Conservation (phyloP, 2,329 filamentous ascomycete genomes). For the Fusarium pilosicola region DNA sequence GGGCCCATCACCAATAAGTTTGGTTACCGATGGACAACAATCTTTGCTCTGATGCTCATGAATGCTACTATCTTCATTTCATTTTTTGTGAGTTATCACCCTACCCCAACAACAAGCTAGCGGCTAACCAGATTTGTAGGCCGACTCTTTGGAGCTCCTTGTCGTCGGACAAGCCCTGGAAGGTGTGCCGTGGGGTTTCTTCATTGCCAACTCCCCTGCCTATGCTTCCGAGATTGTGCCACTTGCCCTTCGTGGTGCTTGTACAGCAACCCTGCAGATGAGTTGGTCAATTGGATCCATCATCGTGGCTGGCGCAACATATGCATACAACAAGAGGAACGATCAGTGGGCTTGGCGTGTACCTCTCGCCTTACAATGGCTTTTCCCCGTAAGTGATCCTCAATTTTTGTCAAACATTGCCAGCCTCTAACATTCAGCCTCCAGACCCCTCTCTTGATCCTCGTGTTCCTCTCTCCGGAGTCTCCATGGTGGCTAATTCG, state of each 20-base stretch:
- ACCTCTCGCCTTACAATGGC: conserved; percentile 66
- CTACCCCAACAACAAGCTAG: no score
- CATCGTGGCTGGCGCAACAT: conserved; percentile 67
- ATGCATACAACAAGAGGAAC: conserved; percentile 55
- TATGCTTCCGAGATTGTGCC: conserved; percentile 70
- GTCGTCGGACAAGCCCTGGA: conserved; percentile 65
- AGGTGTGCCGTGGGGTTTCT: conserved; percentile 70
- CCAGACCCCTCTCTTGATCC: conserved; percentile 60
- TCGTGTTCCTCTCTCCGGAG: conserved; percentile 61
- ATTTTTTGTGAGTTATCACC: conserved; percentile 56
- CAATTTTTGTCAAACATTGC: rapidly evolving
- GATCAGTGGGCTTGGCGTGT: conserved; percentile 46
- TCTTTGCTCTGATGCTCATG: conserved; percentile 51
- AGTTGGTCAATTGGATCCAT: conserved; percentile 70
- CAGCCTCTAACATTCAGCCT: not conserved
- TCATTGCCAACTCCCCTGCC: conserved; percentile 70
- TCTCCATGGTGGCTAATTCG: conserved; percentile 66
- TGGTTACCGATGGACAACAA: conserved; percentile 52
- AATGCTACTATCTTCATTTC: conserved; percentile 58
- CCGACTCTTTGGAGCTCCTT: conserved; percentile 52
- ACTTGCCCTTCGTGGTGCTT: conserved; percentile 63
- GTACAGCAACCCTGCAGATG: conserved; percentile 70
- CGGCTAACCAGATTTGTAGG: not conserved
- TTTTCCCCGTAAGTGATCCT: conserved; percentile 56
- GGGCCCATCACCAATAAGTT: conserved; percentile 50